A percentile compares a stretch with the other conserved stretches of the same genome.
Evolutionary conservation across 352 stramenopile species (phyloP).

Genomic region (Phytophthora kernoviae): DNA sequence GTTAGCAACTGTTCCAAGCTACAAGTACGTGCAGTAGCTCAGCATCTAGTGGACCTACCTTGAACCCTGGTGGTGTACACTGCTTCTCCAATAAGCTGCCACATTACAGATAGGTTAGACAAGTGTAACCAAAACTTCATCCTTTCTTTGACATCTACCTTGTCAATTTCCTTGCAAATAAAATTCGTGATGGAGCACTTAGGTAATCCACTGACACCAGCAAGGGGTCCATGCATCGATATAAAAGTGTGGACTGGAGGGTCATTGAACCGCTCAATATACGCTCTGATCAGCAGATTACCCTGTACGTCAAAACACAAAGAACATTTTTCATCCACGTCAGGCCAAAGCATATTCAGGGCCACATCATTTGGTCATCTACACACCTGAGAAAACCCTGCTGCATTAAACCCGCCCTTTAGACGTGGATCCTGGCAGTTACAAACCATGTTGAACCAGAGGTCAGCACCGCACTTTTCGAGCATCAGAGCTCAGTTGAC

Average conservation of each 20-base stretch:
- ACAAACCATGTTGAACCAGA: neutral
- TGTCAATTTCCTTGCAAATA: slow-evolving; percentile 87
- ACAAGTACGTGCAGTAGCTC: neutral
- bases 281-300: slow-evolving; percentile 94
- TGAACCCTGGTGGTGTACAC: slow-evolving; percentile 91
- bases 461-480: slow-evolving; percentile 6
- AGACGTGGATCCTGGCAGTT: slow-evolving; percentile 76
- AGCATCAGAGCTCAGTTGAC: slow-evolving; percentile 1
- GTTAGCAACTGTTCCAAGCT: slow-evolving; percentile 4
- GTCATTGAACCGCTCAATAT: slow-evolving; percentile 94
- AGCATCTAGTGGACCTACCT: slow-evolving; percentile 26
- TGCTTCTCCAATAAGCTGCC: slow-evolving; percentile 81
- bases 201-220: slow-evolving; percentile 89
- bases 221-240: slow-evolving; percentile 92
- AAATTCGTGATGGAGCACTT: slow-evolving; percentile 86
- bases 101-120: slow-evolving; percentile 2
- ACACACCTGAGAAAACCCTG: slow-evolving; percentile 91
- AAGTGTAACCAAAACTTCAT: too few species aligned
- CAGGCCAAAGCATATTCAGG: neutral
- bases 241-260: slow-evolving; percentile 92
- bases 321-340: neutral
- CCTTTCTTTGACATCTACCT: too few species aligned
- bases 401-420: slow-evolving; percentile 91
- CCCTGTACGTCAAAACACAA: slow-evolving; percentile 44
- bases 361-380: neutral